A percentile compares a stretch with the other conserved stretches of the same genome.
phyloP scores from a whole-genome alignment of 1,139 yeast species.

The Yamadazyma oceani region DNA sequence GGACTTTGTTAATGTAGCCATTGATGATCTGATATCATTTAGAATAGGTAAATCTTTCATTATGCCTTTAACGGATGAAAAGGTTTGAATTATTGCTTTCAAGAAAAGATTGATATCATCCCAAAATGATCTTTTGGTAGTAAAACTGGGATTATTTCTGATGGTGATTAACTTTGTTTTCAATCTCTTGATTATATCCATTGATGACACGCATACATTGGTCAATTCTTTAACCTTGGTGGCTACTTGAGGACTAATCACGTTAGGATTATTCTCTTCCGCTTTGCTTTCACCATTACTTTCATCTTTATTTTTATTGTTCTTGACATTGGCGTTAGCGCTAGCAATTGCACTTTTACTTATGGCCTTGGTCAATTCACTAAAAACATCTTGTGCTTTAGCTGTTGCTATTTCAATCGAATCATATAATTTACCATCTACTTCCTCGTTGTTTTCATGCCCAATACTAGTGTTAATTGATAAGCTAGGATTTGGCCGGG shows the following conservation, averaged over 20 bases:
- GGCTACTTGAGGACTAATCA: slow-evolving; percentile 41
- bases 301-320: background rate
- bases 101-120: slow-evolving; percentile 83
- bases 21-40: slow-evolving; percentile 75
- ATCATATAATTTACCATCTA: slow-evolving; percentile 74
- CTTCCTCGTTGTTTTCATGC: slow-evolving; percentile 42
- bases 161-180: slow-evolving; percentile 57
- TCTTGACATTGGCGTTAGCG: slow-evolving; percentile 13
- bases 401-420: slow-evolving; percentile 73
- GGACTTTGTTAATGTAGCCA: slow-evolving; percentile 80
- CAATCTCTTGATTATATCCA: slow-evolving; percentile 74
- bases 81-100: slow-evolving; percentile 77
- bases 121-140: slow-evolving; percentile 70
- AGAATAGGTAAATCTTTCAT: slow-evolving; percentile 77
- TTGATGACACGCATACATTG: slow-evolving; percentile 72
- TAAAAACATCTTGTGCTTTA: slow-evolving; percentile 77
- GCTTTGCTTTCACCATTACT: background rate
- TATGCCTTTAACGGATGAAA: slow-evolving; percentile 81
- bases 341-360: slow-evolving; percentile 61
- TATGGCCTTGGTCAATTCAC: slow-evolving; percentile 76
- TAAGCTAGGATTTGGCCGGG: slow-evolving; percentile 16
- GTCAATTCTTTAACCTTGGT: slow-evolving; percentile 76
- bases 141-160: slow-evolving; percentile 48
- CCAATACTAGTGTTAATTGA: slow-evolving; percentile 23
- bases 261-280: slow-evolving; percentile 6